Evolutionary conservation across 441 rosid genomes (phyloP).

Genomic region (Syzygium syzygioides): DNA sequence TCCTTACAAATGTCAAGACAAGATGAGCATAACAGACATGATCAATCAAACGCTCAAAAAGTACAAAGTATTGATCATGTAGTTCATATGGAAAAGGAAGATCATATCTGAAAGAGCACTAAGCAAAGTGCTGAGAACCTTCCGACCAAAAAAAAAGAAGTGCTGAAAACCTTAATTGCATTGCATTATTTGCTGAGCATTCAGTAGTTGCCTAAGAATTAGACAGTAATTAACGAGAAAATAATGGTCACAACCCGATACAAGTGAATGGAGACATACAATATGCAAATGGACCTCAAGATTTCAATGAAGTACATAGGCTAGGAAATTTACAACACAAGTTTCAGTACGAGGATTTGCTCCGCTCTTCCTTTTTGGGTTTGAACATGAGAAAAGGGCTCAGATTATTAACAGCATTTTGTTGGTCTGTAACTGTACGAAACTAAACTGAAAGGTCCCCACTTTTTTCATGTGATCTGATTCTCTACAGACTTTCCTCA

Average conservation of each 20-base stretch:
- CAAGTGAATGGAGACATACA: neutral
- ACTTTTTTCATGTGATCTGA: neutral
- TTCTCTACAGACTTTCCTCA: neutral
- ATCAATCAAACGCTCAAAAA: neutral
- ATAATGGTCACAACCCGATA: neutral
- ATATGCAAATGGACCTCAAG: neutral
- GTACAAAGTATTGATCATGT: neutral
- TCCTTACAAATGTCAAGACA: slow-evolving; percentile 40
- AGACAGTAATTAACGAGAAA: neutral
- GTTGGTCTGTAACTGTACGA: rapidly evolving
- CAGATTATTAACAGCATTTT: neutral
- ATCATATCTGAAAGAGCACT: neutral
- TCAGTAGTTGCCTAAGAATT: neutral
- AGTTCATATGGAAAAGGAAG: neutral
- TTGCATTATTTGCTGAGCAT: neutral
- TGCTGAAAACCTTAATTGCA: neutral
- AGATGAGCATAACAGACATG: neutral
- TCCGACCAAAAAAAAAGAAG: neutral
- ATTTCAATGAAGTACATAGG: neutral
- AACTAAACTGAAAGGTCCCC: neutral
- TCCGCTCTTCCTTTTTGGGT: neutral
- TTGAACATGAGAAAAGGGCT: neutral
- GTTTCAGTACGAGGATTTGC: neutral
- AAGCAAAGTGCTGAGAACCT: neutral
- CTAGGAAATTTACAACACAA: neutral